Conservation (phyloP, 1,284 basidiomycete species). For the Inonotus hispidus region DNA sequence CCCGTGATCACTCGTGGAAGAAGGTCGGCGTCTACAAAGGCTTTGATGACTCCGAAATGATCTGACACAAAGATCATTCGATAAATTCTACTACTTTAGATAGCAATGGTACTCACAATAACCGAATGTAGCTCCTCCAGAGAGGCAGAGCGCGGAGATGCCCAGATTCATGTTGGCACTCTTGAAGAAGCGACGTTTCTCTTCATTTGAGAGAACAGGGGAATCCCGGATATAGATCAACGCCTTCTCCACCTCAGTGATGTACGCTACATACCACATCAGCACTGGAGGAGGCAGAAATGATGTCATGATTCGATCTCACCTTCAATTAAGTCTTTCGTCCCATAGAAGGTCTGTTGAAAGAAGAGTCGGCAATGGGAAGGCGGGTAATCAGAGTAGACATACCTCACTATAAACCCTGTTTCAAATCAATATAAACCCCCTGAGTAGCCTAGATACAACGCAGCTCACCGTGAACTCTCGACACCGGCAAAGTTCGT, state of each 20-base stretch:
- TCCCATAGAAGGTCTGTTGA: slow-evolving; percentile 78
- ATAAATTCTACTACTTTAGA: not conserved
- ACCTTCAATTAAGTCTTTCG: slow-evolving; percentile 85
- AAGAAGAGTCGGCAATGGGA: not conserved
- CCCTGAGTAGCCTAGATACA: not conserved
- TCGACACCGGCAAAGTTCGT: slow-evolving; percentile 96
- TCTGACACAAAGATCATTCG: slow-evolving; percentile 37
- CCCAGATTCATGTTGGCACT: slow-evolving; percentile 87
- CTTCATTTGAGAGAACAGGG: slow-evolving; percentile 71
- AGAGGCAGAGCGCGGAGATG: slow-evolving; percentile 86
- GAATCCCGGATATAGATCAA: slow-evolving; percentile 74
- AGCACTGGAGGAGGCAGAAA: not conserved
- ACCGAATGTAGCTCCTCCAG: slow-evolving; percentile 91
- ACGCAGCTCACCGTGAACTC: slow-evolving; percentile 55
- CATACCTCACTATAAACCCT: slow-evolving; percentile 86
- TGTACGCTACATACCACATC: slow-evolving; percentile 46
- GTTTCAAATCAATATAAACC: not conserved
- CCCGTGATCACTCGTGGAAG: slow-evolving; percentile 76
- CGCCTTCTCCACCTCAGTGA: slow-evolving; percentile 71
- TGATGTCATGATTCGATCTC: slow-evolving; percentile 21
- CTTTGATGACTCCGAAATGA: slow-evolving; percentile 89
- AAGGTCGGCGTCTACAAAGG: slow-evolving; percentile 83
- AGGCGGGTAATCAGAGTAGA: slow-evolving; percentile 11
- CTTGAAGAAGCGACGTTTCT: slow-evolving; percentile 92
- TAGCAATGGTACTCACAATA: slow-evolving; percentile 56